These are phyloP conservation scores for Apiotrichum veenhuisii DNA, from an alignment of 1,284 basidiomycete genomes.

Conservation along the genomic window DNA sequence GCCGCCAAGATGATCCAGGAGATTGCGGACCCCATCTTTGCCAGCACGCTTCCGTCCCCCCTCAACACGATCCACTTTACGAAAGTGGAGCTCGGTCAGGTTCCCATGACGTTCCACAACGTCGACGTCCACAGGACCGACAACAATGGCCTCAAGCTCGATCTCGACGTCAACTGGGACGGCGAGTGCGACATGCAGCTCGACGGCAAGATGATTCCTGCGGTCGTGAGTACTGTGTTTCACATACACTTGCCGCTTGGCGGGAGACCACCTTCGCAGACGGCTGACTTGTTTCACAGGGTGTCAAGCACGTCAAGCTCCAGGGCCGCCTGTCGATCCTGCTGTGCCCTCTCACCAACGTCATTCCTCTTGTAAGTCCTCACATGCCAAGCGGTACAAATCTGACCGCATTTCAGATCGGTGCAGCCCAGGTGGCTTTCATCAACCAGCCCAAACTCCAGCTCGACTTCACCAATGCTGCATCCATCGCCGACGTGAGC, in stretches of 20 bases:
- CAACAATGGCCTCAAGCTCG: slow-evolving; percentile 10
- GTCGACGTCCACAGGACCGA: slow-evolving; percentile 15
- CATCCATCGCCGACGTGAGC: slow-evolving; percentile 8
- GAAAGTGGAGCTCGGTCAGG: slow-evolving; percentile 13
- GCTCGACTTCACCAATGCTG: slow-evolving; percentile 13
- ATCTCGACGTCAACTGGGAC: slow-evolving; percentile 19
- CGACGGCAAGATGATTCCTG: slow-evolving; percentile 12
- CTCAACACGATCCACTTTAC: slow-evolving; percentile 17
- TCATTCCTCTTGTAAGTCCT: slow-evolving; percentile 11
- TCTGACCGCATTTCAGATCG: slow-evolving; percentile 3
- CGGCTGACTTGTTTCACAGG: neutral
- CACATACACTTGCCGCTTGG: no score
- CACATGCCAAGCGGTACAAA: neutral
- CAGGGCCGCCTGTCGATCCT: slow-evolving; percentile 11
- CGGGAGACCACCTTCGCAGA: no score
- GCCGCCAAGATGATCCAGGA: slow-evolving; percentile 14
- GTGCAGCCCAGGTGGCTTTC: slow-evolving; percentile 16
- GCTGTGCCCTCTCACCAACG: slow-evolving; percentile 10
- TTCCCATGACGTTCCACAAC: slow-evolving; percentile 12
- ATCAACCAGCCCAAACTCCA: slow-evolving; percentile 18
- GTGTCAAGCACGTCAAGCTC: slow-evolving; percentile 15
- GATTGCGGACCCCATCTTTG: slow-evolving; percentile 20
- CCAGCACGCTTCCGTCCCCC: slow-evolving; percentile 11
- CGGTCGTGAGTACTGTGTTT: neutral
- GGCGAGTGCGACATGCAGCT: slow-evolving; percentile 19